phyloP scores from a whole-genome alignment of 2,329 filamentous ascomycete genomes.

The Calonectria ilicicola region DNA sequence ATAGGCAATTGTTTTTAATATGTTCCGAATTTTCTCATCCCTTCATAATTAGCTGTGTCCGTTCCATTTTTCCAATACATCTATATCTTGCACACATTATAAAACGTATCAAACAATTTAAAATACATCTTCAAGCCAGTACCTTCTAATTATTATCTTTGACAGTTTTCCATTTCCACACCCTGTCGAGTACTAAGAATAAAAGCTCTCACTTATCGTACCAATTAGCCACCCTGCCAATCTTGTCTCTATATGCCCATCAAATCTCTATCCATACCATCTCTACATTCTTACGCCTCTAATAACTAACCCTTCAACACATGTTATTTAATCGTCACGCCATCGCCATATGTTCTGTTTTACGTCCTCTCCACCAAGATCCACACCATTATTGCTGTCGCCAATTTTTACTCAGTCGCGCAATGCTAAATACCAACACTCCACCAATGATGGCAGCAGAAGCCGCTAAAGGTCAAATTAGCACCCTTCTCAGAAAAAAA shows the following conservation, averaged over 20 bases:
- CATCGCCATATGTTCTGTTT: too few relatives aligned
- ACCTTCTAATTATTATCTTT: too few relatives aligned
- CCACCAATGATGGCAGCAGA: constrained; percentile 23
- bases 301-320: neutral
- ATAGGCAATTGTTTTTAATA: too few relatives aligned
- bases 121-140: too few relatives aligned
- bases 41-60: too few relatives aligned
- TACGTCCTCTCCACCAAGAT: neutral
- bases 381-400: constrained; percentile 19
- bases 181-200: too few relatives aligned
- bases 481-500: neutral
- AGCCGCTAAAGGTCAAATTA: constrained; percentile 24
- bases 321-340: neutral
- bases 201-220: neutral
- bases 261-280: neutral
- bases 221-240: neutral
- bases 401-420: constrained; percentile 36
- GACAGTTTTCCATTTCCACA: too few relatives aligned
- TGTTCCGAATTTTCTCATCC: too few relatives aligned
- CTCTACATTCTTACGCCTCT: neutral
- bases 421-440: constrained; percentile 31
- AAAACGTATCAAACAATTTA: too few relatives aligned
- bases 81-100: too few relatives aligned
- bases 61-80: too few relatives aligned
- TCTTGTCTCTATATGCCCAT: neutral